Evolutionary conservation across 2,329 filamentous ascomycete species (phyloP), one percentile per base, ranked within the genome.

Genomic region (Fusarium lateritium): DNA sequence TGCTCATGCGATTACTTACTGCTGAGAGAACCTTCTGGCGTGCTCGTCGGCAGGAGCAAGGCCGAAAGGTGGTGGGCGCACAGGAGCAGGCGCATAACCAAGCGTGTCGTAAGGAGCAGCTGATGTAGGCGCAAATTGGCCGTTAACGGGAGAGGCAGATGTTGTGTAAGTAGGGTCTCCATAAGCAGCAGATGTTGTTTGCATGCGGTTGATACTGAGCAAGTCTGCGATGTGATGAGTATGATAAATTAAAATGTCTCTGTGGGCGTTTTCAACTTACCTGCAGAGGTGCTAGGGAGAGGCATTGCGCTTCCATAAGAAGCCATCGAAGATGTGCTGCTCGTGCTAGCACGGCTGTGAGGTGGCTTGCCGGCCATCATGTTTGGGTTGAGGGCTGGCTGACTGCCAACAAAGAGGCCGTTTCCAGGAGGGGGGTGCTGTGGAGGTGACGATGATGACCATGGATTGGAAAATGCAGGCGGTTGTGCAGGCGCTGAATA

Each of bases 391-490:
- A 93, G 69, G 15, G 71, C 69, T 40, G 71, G 91, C 40, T 79
- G 91, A 82, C 78, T 90, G 83, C 79, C 84, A 78, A 85, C 76
- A 85, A 91, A 87, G 86, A 94, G 81, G 85, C 84, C 81, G 82
- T 89, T 84, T 82, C 86, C 78, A 81, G 86, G 64, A 77, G 84
- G 75, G 78, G 85, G 66, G 78, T 82, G 63, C 67, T 78, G 78
- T 56, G 80, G 71, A 33, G 82, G 75, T 22, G 84, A 79, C 13
- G 84, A 79, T 46, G 85, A 86, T 58, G 92, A 87, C 94, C 94
- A 98, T 42, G 94, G 94, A 80, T 98, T 96, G 76, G 92, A 94
- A 84, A 98, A 98, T 70, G 96, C 92, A 89, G 82, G 86, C 77
- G 84, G 86, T 78, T 76, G 85, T 79, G 65, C 67, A 72, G 79